Evolutionary conservation across 345 rosid genomes (phyloP).

Genomic region (Brassica carinata): DNA sequence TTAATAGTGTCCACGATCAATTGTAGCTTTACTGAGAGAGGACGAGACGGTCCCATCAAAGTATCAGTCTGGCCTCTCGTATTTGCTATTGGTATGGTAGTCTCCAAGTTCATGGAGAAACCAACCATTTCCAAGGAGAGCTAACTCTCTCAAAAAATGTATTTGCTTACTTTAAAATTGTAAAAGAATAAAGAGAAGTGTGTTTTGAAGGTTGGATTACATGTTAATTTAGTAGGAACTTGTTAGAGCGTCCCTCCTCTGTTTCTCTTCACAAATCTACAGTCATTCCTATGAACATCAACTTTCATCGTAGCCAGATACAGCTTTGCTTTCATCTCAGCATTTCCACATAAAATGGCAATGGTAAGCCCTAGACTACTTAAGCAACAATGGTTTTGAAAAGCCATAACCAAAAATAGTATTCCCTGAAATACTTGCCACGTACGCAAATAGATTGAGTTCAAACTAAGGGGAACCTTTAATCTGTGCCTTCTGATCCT

Average conservation of each 20-base stretch:
- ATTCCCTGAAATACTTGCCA: not conserved
- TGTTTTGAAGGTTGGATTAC: not conserved
- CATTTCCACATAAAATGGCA: not conserved
- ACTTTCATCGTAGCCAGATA: too few relatives aligned
- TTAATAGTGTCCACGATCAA: not conserved
- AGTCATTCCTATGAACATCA: too few relatives aligned
- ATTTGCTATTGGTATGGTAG: conserved; percentile 13
- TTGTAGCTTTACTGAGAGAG: not conserved
- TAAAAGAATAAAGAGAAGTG: not conserved
- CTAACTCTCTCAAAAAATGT: not conserved
- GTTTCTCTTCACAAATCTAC: not conserved
- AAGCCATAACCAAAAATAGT: not conserved
- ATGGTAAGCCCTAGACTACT: not conserved
- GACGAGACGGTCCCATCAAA: not conserved
- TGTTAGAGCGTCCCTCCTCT: not conserved
- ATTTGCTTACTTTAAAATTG: not conserved
- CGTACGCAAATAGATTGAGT: not conserved
- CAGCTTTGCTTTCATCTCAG: not conserved
- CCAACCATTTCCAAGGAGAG: not conserved
- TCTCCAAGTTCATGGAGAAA: conserved; percentile 20
- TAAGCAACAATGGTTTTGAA: not conserved
- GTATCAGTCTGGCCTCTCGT: conserved; percentile 13
- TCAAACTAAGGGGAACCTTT: not conserved
- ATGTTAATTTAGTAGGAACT: not conserved
- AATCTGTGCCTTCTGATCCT: not conserved